These are phyloP conservation scores for Gilbertella persicaria DNA, from an alignment of 371 early-diverging fungal genomes.

Conservation along the genomic window DNA sequence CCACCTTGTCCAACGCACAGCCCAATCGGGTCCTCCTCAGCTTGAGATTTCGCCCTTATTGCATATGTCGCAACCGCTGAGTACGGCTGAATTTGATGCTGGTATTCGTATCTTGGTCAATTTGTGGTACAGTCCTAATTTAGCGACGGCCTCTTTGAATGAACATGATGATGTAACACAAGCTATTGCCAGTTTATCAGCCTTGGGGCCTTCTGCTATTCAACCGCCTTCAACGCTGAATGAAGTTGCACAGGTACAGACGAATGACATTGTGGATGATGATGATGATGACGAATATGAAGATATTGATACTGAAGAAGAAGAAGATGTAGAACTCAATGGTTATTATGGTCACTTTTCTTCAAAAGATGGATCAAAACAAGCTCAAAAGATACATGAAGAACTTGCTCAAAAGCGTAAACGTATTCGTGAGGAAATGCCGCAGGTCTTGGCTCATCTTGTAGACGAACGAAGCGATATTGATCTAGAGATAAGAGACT, in stretches of 20 bases:
- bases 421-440: conserved; percentile 32
- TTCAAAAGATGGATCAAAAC: conserved; percentile 31
- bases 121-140: conserved; percentile 80
- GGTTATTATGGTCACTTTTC: conserved; percentile 18
- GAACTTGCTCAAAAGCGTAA: conserved; percentile 49
- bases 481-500: conserved; percentile 64
- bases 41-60: background rate
- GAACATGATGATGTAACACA: conserved; percentile 67
- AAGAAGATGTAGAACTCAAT: conserved; percentile 14
- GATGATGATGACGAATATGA: conserved; percentile 25
- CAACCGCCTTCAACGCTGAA: background rate
- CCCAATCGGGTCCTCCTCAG: conserved; percentile 5
- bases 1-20: conserved; percentile 26
- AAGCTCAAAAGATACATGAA: conserved; percentile 33
- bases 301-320: conserved; percentile 15
- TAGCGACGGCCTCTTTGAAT: conserved; percentile 72
- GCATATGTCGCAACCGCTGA: conserved; percentile 1
- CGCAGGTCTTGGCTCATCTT: conserved; percentile 52
- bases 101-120: conserved; percentile 68
- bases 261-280: conserved; percentile 17
- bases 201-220: conserved; percentile 50
- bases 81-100: conserved; percentile 45
- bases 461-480: conserved; percentile 59
- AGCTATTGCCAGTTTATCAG: conserved; percentile 77
- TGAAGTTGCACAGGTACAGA: conserved; percentile 14